Base-by-base conservation (phyloP, 2,329 filamentous ascomycete species). In the Nannizziopsis arthrosporioides region DNA sequence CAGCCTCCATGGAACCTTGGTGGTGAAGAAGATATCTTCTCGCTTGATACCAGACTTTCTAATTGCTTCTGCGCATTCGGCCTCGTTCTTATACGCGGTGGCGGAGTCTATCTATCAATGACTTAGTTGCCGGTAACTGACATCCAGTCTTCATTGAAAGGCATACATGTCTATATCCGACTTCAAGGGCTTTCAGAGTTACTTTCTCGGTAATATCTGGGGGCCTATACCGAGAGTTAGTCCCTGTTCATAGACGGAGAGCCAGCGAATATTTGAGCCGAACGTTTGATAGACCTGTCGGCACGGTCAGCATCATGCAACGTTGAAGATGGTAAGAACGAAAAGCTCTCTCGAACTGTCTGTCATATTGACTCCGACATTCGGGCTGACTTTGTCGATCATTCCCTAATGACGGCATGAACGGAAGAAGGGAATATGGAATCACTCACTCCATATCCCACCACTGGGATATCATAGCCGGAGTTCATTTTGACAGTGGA, bases 1-100 rank as follows among this genome's bases (percentile, higher is more conserved):
- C 2, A 60, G 54, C 10, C 60, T 64, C 1, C 70, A 66, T 3
- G 74, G 74, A 6, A 81, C 71, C 59, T 82, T 82, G 52, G 73
- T 77, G 5, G 78, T 81, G 61, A 78, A 81, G 67, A 80, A 82
- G 48, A 81, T 66, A 32, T 77, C 63, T 18, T 70, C 68, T 6
- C 79, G 72, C 10, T 73, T 70, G 42, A 81, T 57, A 1, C 68
- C 67, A 5, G 73, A 73, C 46, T 68, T 67, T 1, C 67, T 61
- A 51, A 81, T 75, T 8, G 75, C 78, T 10, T 66, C 61, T 1
- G 69, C 71, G 44, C 73, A 74, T 38, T 76, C 71, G 8, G 63
- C 65, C 63, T 81, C 78, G 53, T 82, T 82, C 34, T 65, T 65
- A 60, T 81, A 82, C 18, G 62, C 68, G 9, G 72, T 70, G 2